Evolutionary conservation across 1,284 basidiomycete genomes (phyloP).

Genomic region (Trichosporon coremiiforme): DNA sequence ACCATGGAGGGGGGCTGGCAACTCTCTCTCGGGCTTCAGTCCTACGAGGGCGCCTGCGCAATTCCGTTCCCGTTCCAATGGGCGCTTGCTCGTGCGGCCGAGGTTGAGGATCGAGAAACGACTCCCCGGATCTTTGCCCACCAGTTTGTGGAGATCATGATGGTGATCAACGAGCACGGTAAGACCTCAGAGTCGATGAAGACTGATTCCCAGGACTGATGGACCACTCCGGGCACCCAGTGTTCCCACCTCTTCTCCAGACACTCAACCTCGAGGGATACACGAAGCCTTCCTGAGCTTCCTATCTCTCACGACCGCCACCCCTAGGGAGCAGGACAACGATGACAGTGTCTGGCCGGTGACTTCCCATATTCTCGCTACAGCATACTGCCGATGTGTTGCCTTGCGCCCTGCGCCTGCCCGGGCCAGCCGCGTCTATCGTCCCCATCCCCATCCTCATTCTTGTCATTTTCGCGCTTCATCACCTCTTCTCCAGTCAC

Average conservation of each 20-base stretch:
- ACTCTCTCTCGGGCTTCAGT: background rate
- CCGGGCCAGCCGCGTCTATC: too few species aligned
- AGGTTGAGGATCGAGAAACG: background rate
- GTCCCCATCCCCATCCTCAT: too few species aligned
- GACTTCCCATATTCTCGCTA: too few species aligned
- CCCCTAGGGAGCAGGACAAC: too few species aligned
- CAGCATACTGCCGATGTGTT: too few species aligned
- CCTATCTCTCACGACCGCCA: too few species aligned
- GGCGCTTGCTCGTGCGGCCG: background rate
- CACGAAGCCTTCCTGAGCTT: background rate
- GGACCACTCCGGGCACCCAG: background rate
- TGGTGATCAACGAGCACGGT: background rate
- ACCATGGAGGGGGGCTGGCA: background rate
- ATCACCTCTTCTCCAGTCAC: too few species aligned
- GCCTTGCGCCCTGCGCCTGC: too few species aligned
- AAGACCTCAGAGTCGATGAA: background rate
- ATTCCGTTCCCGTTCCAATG: background rate
- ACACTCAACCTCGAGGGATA: background rate
- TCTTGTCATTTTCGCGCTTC: too few species aligned
- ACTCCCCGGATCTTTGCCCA: background rate
- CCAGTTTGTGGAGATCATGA: background rate
- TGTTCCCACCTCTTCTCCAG: background rate
- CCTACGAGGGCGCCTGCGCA: background rate
- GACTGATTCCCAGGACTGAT: background rate
- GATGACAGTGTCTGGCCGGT: too few species aligned